Base-by-base conservation (phyloP, 305 asterid genomes). In the Andrographis paniculata region DNA sequence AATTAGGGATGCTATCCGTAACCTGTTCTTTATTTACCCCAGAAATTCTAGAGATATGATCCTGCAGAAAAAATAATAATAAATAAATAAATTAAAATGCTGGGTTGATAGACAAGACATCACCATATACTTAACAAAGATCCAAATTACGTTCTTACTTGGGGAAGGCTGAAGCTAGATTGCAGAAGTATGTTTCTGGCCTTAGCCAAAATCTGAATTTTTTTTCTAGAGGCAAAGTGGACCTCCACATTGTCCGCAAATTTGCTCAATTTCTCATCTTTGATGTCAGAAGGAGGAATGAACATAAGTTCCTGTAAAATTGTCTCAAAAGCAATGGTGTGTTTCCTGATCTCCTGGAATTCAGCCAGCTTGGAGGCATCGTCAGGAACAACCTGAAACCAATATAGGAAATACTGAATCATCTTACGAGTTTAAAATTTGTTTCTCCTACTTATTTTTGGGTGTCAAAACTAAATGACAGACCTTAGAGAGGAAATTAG, bases 281-380 rank as follows among this genome's bases (percentile, higher is more conserved):
- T 78, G 67, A 55, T 42, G 52, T 78, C 87, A 35, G 87, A 76
- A 48, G 87, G 67, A 59, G 92, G 74, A 60, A 91, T 76, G 81
- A 91, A 83, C 79, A 50, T 61, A 55, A 78, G 70, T 58, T 75
- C 82, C 75, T 77, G 72, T 58, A 91, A 67, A 71, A 52, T 69
- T 64, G 71, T 59, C 77, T 91, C 96, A 64, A 86, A 91, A 38
- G 75, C 88, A 56, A 77, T 65, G 22, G 98, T 76, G 48, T 69
- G 71, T 67, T 78, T 74, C 45, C 85, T 76, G 50, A 78, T 72
- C 71, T 75, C 84, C 71, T 80, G 95, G 66, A 91, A 86, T 68
- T 77, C 95, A 6, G 75, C 77, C 60, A 91, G 84, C 77, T 80
- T 86, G 71, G 96, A 91, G 68, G 98, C 94, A 60, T 86, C 94